phyloP scores from a whole-genome alignment of 163 green algal genomes.

The Prototheca wickerhamii region DNA sequence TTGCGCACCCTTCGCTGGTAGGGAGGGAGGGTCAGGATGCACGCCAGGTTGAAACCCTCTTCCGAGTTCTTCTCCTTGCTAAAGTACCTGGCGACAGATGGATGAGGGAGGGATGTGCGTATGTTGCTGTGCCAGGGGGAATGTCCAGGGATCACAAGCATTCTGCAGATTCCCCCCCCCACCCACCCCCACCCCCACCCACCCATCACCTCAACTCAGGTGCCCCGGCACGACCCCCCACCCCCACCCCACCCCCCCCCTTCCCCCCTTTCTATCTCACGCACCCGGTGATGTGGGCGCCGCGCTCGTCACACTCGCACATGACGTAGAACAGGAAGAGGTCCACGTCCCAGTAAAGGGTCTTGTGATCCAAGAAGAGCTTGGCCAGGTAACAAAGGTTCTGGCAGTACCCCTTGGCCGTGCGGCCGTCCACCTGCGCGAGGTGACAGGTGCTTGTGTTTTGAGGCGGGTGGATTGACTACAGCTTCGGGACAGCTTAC shows the following conservation, averaged over 20 bases:
- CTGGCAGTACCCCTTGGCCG: conserved; percentile 92
- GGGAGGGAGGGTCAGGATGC: conserved; percentile 93
- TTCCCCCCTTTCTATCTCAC: conserved; percentile 67
- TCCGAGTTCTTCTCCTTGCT: conserved; percentile 89
- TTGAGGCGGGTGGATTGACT: not conserved
- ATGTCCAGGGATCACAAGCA: not conserved
- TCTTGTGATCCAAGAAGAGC: conserved; percentile 99
- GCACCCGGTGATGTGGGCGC: conserved; percentile 87
- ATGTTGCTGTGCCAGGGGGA: not conserved
- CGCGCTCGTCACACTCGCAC: conserved; percentile 82
- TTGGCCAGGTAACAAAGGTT: conserved; percentile 99
- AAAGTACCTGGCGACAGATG: conserved; percentile 37
- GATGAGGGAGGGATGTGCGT: not conserved
- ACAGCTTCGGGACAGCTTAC: conserved; percentile 1
- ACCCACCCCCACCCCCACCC: not conserved
- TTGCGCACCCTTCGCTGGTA: conserved; percentile 87
- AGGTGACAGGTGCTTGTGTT: not conserved
- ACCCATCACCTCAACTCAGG: not conserved
- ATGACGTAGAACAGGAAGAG: conserved; percentile 99
- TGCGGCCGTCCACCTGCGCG: conserved; percentile 70
- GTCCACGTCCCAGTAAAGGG: conserved; percentile 98
- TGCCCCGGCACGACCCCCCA: not conserved
- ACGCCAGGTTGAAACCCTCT: conserved; percentile 94
- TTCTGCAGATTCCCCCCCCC: no score
- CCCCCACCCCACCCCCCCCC: not conserved